Conservation (phyloP, 2,329 filamentous ascomycete species). For the Xylariales sp. region DNA sequence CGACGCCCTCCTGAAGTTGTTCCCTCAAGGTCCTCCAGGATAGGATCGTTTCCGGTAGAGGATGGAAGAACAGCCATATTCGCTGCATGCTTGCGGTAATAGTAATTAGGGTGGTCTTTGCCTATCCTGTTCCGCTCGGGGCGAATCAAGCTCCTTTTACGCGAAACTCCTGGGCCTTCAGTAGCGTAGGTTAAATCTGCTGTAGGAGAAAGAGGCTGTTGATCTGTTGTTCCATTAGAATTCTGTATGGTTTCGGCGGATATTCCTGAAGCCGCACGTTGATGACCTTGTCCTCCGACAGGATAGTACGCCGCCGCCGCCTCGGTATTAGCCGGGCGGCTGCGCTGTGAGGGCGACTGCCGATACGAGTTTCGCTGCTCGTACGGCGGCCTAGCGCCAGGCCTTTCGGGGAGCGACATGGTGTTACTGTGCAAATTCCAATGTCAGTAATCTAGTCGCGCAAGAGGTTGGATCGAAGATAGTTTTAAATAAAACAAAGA, state of each 20-base stretch:
- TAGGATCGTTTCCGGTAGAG: conserved; percentile 85
- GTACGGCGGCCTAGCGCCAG: conserved; percentile 53
- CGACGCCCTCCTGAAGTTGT: conserved; percentile 46
- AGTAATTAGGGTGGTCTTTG: conserved; percentile 86
- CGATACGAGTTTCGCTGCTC: conserved; percentile 62
- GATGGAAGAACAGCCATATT: conserved; percentile 90
- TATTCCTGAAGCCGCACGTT: conserved; percentile 52
- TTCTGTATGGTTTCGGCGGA: conserved; percentile 54
- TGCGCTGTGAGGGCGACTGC: conserved; percentile 63
- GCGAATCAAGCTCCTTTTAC: conserved; percentile 84
- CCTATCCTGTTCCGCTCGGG: conserved; percentile 86
- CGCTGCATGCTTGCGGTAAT: conserved; percentile 92
- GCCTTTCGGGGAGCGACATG: conserved; percentile 63
- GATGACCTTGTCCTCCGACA: conserved; percentile 37
- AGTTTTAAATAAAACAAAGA: no score
- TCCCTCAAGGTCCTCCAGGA: conserved; percentile 72
- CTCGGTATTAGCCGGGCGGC: conserved; percentile 66
- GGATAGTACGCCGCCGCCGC: conserved; percentile 48
- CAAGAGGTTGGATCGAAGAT: no score
- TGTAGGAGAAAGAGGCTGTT: conserved; percentile 49
- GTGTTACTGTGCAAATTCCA: conserved; percentile 27
- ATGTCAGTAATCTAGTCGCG: conserved; percentile 14
- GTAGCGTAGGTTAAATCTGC: conserved; percentile 25
- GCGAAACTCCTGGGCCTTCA: conserved; percentile 35
- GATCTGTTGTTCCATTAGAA: conserved; percentile 53